A percentile compares a stretch with the other conserved stretches of the same genome.
phyloP scores from a whole-genome alignment of 1,284 basidiomycete genomes.

The Fistulina hepatica region DNA sequence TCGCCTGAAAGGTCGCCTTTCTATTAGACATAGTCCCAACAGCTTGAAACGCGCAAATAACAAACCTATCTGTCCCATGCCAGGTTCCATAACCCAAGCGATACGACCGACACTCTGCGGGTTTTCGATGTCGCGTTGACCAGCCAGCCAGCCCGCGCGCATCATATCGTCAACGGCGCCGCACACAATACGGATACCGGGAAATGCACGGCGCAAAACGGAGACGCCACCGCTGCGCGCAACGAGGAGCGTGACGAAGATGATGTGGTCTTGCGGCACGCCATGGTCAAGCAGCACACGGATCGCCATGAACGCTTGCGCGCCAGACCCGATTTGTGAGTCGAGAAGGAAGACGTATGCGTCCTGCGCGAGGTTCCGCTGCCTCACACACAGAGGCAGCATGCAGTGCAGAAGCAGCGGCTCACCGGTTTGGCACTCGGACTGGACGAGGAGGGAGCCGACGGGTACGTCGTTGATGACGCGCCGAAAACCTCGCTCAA shows the following conservation, averaged over 20 bases:
- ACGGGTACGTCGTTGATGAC: slow-evolving; percentile 83
- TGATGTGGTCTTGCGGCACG: slow-evolving; percentile 73
- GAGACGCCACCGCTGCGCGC: slow-evolving; percentile 71
- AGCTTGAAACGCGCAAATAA: no score
- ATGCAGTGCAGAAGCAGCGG: slow-evolving; percentile 77
- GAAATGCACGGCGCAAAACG: slow-evolving; percentile 75
- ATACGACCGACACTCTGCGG: slow-evolving; percentile 40
- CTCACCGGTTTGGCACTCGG: slow-evolving; percentile 76
- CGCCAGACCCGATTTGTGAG: slow-evolving; percentile 82
- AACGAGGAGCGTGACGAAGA: slow-evolving; percentile 85
- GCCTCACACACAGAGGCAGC: slow-evolving; percentile 66
- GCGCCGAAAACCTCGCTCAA: slow-evolving; percentile 83
- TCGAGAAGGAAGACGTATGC: slow-evolving; percentile 89
- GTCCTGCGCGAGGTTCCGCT: slow-evolving; percentile 49
- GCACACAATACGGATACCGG: slow-evolving; percentile 70
- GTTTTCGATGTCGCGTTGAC: slow-evolving; percentile 33
- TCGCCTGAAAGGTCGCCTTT: no score
- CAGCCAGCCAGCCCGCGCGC: slow-evolving; percentile 58
- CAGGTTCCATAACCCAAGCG: slow-evolving; percentile 69
- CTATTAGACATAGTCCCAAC: no score
- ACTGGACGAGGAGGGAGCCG: slow-evolving; percentile 87
- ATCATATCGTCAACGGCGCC: slow-evolving; percentile 71
- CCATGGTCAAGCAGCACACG: slow-evolving; percentile 94
- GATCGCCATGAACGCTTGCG: slow-evolving; percentile 93
- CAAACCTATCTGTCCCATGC: slow-evolving; percentile 80